Evolutionary conservation across 2,329 filamentous ascomycete genomes (phyloP).

Genomic region (Penicillium sp.): DNA sequence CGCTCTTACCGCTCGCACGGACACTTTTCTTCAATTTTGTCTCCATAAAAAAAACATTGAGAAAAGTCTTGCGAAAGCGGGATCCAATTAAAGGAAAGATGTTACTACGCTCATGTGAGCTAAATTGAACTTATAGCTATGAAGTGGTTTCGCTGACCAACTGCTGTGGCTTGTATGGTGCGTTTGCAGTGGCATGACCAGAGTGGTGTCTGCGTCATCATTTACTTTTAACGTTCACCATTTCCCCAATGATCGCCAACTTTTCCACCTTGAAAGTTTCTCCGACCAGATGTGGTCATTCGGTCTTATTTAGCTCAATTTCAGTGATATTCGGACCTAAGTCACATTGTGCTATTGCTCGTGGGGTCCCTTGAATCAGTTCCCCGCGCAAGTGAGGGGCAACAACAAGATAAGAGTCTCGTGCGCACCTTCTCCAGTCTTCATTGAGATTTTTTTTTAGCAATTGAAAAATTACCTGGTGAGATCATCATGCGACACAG

Average conservation of each 20-base stretch:
- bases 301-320: neutral
- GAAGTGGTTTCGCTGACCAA: neutral
- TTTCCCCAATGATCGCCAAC: neutral
- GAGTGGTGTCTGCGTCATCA: neutral
- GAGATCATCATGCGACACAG: conserved; percentile 27
- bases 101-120: neutral
- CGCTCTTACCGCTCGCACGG: neutral
- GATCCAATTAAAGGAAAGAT: neutral
- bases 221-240: neutral
- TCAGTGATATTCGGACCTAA: neutral
- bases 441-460: neutral
- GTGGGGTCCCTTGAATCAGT: neutral
- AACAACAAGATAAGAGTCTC: neutral
- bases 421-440: neutral
- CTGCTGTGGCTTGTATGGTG: neutral
- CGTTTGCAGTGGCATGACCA: neutral
- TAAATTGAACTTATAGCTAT: neutral
- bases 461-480: neutral
- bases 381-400: neutral
- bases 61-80: neutral
- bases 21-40: neutral
- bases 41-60: neutral
- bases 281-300: neutral
- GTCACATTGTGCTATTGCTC: neutral
- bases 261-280: neutral